These are phyloP conservation scores for Cetradonia linearis DNA, from an alignment of 495 filamentous ascomycete genomes.

Conservation along the genomic window DNA sequence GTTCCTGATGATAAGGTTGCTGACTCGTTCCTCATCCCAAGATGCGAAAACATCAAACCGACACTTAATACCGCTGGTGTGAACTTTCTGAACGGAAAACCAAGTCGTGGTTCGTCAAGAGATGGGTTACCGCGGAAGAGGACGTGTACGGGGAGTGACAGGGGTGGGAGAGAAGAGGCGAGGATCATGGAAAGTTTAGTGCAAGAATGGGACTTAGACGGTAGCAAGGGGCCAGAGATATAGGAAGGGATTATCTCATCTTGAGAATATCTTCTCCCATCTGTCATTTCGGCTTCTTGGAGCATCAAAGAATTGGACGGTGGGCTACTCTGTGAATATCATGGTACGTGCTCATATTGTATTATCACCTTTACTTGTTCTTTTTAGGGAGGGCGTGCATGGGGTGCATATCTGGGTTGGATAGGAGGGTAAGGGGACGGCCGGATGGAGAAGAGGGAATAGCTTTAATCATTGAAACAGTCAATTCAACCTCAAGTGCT, in stretches of 20 bases:
- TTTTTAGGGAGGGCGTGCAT: not conserved
- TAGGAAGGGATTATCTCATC: constrained; percentile 22
- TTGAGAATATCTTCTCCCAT: not conserved
- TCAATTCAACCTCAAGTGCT: not conserved
- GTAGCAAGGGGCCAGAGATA: constrained; percentile 12
- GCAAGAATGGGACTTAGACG: not conserved
- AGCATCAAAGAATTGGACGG: not conserved
- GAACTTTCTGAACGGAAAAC: constrained; percentile 5
- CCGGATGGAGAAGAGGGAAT: not conserved
- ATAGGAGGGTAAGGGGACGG: not conserved
- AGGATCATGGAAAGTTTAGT: constrained; percentile 13
- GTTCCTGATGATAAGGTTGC: constrained; percentile 35
- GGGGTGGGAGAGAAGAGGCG: constrained; percentile 20
- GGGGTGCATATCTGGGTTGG: constrained; percentile 5
- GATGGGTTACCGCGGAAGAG: constrained; percentile 19
- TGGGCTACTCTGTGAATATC: not conserved
- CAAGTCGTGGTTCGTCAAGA: constrained; percentile 7
- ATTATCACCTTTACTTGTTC: not conserved
- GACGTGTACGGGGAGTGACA: constrained; percentile 21
- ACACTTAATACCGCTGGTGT: constrained; percentile 6
- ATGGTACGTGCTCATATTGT: not conserved
- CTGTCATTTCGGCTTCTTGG: not conserved
- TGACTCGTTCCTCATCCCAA: constrained; percentile 32
- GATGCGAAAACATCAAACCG: constrained; percentile 13
- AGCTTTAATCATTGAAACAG: not conserved